Evolutionary conservation across 257 asterid species (phyloP).

Genomic region (Scutellaria minor): DNA sequence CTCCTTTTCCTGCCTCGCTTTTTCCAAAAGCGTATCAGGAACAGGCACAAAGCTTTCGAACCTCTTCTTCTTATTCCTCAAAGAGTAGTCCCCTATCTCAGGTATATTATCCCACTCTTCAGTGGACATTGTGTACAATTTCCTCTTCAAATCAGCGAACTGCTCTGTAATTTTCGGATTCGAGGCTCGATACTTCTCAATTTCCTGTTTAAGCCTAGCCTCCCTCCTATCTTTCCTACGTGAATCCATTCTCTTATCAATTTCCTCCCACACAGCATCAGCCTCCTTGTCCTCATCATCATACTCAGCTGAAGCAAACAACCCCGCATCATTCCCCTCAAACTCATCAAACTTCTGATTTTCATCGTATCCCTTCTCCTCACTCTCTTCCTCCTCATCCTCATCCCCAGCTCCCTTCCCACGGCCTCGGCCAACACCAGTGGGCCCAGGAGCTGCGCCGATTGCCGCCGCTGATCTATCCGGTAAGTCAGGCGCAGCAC

Average conservation of each 20-base stretch:
- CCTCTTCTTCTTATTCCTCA: constrained; percentile 83
- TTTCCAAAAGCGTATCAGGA: constrained; percentile 88
- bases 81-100: constrained; percentile 83
- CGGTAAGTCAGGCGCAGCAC: constrained; percentile 88
- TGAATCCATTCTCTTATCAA: constrained; percentile 87
- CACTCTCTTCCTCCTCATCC: constrained; percentile 75
- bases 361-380: constrained; percentile 90
- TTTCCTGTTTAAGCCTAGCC: constrained; percentile 89
- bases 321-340: constrained; percentile 88
- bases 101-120: constrained; percentile 94
- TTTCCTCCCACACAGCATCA: constrained; percentile 83
- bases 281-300: constrained; percentile 96
- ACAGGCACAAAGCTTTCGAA: constrained; percentile 93
- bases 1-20: constrained; percentile 93
- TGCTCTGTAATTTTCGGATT: constrained; percentile 92
- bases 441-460: constrained; percentile 48
- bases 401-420: constrained; percentile 75
- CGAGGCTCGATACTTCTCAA: constrained; percentile 85
- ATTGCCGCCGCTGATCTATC: constrained; percentile 64
- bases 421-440: constrained; percentile 70
- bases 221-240: constrained; percentile 92
- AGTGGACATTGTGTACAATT: constrained; percentile 58
- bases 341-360: constrained; percentile 92
- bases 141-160: constrained; percentile 91
- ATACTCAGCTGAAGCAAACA: constrained; percentile 92